Percentiles rank a stretch among this genome's conserved stretches.
Evolutionary conservation across 2,329 filamentous ascomycete species (phyloP).

Genomic region (Fusarium xylarioides): DNA sequence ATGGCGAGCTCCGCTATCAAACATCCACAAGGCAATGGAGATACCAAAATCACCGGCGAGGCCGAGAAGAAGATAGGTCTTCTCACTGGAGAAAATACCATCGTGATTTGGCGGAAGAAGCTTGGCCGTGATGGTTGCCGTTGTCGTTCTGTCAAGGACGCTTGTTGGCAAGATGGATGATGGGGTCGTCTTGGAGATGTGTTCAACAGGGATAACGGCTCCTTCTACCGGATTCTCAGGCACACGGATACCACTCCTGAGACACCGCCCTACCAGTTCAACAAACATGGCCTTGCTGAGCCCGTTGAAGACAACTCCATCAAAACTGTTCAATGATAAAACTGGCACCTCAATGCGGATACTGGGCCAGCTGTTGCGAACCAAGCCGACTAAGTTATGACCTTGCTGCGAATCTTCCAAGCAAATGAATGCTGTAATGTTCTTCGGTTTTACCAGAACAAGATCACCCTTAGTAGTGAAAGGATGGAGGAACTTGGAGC

Average conservation of each 20-base stretch:
- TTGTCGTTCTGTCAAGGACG: neutral
- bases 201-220: neutral
- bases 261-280: neutral
- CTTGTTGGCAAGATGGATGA: neutral
- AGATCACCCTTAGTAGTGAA: neutral
- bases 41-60: neutral
- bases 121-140: neutral
- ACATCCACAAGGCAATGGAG: neutral
- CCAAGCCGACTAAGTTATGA: neutral
- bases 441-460: fast-evolving
- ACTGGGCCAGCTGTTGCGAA: neutral
- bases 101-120: neutral
- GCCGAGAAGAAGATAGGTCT: neutral
- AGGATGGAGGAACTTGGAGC: neutral
- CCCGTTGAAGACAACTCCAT: neutral
- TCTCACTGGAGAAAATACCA: neutral
- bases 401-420: neutral
- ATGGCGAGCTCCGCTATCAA: neutral
- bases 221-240: neutral
- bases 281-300: neutral
- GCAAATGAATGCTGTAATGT: neutral
- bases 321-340: neutral
- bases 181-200: fast-evolving
- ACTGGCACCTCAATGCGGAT: neutral
- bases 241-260: neutral